Percentiles rank a stretch among this genome's conserved stretches.
Conservation (phyloP, 495 filamentous ascomycete species). For the Penicillium steckii region DNA sequence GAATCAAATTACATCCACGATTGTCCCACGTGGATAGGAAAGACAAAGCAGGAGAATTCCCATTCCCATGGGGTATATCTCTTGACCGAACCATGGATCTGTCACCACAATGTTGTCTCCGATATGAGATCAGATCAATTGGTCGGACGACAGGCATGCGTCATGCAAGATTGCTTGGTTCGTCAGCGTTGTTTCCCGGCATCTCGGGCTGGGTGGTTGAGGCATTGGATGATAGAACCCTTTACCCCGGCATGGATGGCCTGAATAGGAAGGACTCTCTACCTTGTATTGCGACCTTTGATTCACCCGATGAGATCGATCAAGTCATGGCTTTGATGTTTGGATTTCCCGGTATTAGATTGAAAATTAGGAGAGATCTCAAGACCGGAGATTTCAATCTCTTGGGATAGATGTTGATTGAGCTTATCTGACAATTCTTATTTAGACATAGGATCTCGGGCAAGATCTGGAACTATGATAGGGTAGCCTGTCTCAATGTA, state of each 20-base stretch:
- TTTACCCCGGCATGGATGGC: not conserved
- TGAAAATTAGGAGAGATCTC: no score
- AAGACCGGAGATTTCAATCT: no score
- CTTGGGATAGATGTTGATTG: no score
- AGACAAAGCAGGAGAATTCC: not conserved
- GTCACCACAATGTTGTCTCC: not conserved
- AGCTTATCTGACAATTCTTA: no score
- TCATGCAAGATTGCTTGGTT: conserved; percentile 8
- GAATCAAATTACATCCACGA: not conserved
- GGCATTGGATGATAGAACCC: not conserved
- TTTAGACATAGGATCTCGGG: no score
- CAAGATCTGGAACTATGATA: no score
- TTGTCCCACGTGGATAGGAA: not conserved
- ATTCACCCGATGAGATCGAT: not conserved
- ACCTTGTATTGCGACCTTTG: conserved; percentile 1
- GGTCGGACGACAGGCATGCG: conserved; percentile 12
- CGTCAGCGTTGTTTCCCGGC: not conserved
- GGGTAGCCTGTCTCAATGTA: no score
- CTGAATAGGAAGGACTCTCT: conserved; percentile 6
- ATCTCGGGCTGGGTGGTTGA: not conserved
- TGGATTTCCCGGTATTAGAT: no score
- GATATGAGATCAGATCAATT: conserved; percentile 12
- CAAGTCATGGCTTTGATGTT: no score
- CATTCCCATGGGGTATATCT: not conserved
- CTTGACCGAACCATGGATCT: not conserved